Evolutionary conservation across 805 yeast genomes (phyloP).

Genomic region (Scheffersomyces stipitis): DNA sequence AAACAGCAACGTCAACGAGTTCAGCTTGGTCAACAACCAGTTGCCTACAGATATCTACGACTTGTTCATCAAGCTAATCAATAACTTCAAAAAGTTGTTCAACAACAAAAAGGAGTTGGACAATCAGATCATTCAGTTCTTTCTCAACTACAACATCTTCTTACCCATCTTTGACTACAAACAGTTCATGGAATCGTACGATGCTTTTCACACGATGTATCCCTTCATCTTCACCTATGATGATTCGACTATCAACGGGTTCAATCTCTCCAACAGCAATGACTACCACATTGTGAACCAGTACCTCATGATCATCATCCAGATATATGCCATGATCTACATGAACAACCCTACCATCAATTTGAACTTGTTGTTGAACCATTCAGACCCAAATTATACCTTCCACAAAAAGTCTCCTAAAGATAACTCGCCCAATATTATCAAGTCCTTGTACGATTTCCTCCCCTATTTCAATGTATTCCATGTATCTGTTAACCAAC

Average conservation of each 20-base stretch:
- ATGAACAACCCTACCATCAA: conserved; percentile 48
- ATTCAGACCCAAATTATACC: conserved; percentile 31
- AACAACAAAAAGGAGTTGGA: conserved; percentile 42
- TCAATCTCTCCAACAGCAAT: conserved; percentile 43
- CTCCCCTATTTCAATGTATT: conserved; percentile 49
- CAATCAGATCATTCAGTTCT: conserved; percentile 47
- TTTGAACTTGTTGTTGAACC: conserved; percentile 41
- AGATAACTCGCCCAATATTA: conserved; percentile 16
- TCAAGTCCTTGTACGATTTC: conserved; percentile 43
- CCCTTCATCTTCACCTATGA: conserved; percentile 48
- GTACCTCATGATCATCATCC: conserved; percentile 43
- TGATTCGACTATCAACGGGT: conserved; percentile 46
- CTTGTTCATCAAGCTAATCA: conserved; percentile 42
- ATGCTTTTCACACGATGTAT: conserved; percentile 47
- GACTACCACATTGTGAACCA: conserved; percentile 43
- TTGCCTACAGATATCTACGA: conserved; percentile 44
- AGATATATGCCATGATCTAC: conserved; percentile 52
- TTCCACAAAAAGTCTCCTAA: conserved; percentile 4
- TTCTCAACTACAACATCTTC: conserved; percentile 52
- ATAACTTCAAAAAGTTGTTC: conserved; percentile 42
- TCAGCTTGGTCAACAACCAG: conserved; percentile 10
- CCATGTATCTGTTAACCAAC: conserved; percentile 45
- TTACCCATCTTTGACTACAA: conserved; percentile 57
- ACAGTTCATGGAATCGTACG: conserved; percentile 51
- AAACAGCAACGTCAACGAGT: conserved; percentile 6